Base-by-base conservation (phyloP, 225 moss, liverwort and hornwort species). In the Climacium dendroides region DNA sequence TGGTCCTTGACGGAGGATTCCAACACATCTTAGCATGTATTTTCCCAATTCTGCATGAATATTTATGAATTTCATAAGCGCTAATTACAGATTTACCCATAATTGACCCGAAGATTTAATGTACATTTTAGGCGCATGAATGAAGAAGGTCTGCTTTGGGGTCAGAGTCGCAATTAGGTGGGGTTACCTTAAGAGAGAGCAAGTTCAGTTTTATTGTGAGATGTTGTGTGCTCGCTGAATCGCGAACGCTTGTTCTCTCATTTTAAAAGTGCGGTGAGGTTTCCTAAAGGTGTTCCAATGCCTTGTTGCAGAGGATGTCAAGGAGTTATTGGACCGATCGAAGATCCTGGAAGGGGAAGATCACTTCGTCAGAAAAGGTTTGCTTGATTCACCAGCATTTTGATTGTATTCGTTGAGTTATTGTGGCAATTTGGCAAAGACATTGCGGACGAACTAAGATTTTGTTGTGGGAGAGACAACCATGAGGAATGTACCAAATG, bases 281-380 rank as follows among this genome's bases (percentile, higher is more conserved):
- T 74, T 45, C 64, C n/a, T n/a, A n/a, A n/a, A n/a, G 75, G 43
- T 54, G 50, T 59, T 50, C 81, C 57, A 32, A 64, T 85, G 24
- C 19, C 20, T 52, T 86, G 29, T 32, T 86, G 87, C 84, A 92
- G 94, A 91, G 83, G 91, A 90, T 70, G 82, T 71, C 24, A 90
- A 91, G 83, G 91, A 94, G 88, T 78, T 93, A 52, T 39, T 88
- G 74, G 60, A 29, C 77, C 91, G 86, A 41, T 86, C 89, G 76
- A 91, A 90, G 86, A 85, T 62, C 90, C 82, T 93, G 88, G 89
- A 93, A 89, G 88, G 88, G n/a, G 94, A 94, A 48, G 91, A 91
- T 86, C 84, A 82, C 34, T 94, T 90, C 82, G 77, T 91, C 55
- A 91, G 86, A 70, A 88, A 86, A 93, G 94, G 94, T 94, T 63